These are phyloP conservation scores for Hericium alpestre DNA, from an alignment of 768 basidiomycete species.

Conservation along the genomic window DNA sequence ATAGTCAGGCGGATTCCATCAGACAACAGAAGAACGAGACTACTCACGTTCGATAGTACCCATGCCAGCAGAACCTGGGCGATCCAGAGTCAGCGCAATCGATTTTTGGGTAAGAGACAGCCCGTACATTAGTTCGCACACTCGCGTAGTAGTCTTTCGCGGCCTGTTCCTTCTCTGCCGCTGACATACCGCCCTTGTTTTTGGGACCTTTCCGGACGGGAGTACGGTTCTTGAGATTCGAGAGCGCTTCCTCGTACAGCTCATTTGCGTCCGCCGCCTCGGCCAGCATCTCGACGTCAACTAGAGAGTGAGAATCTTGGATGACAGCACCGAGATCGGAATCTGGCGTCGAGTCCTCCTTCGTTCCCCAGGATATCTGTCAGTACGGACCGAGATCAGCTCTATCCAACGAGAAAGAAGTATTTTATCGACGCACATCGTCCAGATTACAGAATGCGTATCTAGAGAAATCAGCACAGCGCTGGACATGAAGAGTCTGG, in stretches of 20 bases:
- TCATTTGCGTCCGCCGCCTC: conserved; percentile 75
- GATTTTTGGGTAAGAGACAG: not conserved
- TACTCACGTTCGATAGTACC: conserved; percentile 73
- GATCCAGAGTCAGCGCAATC: not conserved
- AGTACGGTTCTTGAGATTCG: conserved; percentile 54
- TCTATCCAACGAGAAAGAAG: conserved; percentile 4
- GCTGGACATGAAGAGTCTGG: not conserved
- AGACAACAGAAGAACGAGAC: not conserved
- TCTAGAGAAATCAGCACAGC: conserved; percentile 27
- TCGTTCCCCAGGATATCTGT: conserved; percentile 93
- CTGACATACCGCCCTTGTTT: conserved; percentile 22
- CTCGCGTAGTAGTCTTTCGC: conserved; percentile 84
- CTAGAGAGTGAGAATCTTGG: conserved; percentile 70
- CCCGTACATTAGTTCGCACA: conserved; percentile 68
- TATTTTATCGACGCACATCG: conserved; percentile 41
- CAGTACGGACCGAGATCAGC: not conserved
- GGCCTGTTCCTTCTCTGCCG: conserved; percentile 58
- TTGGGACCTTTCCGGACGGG: conserved; percentile 24
- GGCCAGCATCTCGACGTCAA: conserved; percentile 79
- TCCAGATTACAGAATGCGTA: conserved; percentile 83
- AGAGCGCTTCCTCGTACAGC: conserved; percentile 75
- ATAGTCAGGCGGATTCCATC: not conserved
- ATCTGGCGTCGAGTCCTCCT: conserved; percentile 66
- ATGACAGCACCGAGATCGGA: conserved; percentile 77
- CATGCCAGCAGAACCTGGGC: conserved; percentile 58